Evolutionary conservation across 2,329 filamentous ascomycete species (phyloP).

Genomic region (Elsinoe fawcettii): DNA sequence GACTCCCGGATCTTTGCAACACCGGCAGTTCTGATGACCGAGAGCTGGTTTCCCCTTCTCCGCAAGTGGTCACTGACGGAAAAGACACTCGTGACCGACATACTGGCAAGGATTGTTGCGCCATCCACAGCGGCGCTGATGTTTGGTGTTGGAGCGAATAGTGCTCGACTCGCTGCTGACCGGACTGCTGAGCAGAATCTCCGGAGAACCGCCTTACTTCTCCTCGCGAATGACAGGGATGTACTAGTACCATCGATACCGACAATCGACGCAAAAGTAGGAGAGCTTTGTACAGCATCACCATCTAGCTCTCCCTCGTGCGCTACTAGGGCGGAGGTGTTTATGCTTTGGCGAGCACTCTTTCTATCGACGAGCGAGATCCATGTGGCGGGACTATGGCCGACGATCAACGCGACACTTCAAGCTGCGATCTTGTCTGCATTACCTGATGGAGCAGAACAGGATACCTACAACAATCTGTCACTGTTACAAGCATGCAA

Average conservation of each 20-base stretch:
- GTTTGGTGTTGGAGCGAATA: slow-evolving; percentile 94
- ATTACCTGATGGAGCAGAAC: slow-evolving; percentile 58
- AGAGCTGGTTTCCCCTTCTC: slow-evolving; percentile 74
- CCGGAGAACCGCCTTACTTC: slow-evolving; percentile 68
- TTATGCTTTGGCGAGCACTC: slow-evolving; percentile 77
- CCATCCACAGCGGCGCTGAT: slow-evolving; percentile 93
- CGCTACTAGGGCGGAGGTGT: slow-evolving; percentile 78
- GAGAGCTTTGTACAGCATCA: slow-evolving; percentile 77
- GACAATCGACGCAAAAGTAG: slow-evolving; percentile 69
- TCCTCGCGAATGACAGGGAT: slow-evolving; percentile 70
- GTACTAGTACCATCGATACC: slow-evolving; percentile 71
- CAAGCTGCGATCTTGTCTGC: slow-evolving; percentile 71
- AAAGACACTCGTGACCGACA: slow-evolving; percentile 78
- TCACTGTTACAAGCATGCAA: slow-evolving; percentile 88
- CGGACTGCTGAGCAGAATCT: slow-evolving; percentile 86
- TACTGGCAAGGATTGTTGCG: slow-evolving; percentile 68
- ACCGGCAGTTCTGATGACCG: slow-evolving; percentile 55
- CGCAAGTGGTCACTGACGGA: slow-evolving; percentile 78
- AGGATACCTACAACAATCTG: slow-evolving; percentile 67
- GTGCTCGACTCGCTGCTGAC: slow-evolving; percentile 89
- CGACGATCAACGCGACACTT: slow-evolving; percentile 77
- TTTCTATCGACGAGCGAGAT: slow-evolving; percentile 70
- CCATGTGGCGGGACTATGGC: slow-evolving; percentile 81
- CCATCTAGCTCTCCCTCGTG: slow-evolving; percentile 87
- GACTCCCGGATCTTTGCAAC: slow-evolving; percentile 79